Base-by-base conservation (phyloP, 2,329 filamentous ascomycete genomes). In the Fusarium dimerum region DNA sequence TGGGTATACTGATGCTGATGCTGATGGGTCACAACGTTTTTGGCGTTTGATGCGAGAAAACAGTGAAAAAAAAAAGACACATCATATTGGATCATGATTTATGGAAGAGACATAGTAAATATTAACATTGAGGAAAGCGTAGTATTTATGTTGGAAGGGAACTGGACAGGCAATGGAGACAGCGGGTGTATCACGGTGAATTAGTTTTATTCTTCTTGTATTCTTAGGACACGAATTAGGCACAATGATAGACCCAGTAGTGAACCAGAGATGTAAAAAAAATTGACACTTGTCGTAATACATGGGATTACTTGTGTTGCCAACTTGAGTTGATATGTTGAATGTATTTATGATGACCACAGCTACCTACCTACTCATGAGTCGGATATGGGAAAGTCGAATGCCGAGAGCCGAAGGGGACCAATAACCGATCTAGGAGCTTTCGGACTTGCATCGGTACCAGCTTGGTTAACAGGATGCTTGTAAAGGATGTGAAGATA, bases 11-110 rank as follows among this genome's bases (percentile, higher is more conserved):
- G 13, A 15, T 10, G 32, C 13, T 36, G 13, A 36, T 11, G n/a
- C n/a, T n/a, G 13, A 36, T 36, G 32, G 32, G 11, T 36, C 32
- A 36, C 13, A 9, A 36, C 13, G 56, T 40, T 47, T 52, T 56
- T 62, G 62, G 62, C 62, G 62, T 60, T 65, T 65, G 32, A 39
- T 50, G 54, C 51, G 56, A 61, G 43, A 46, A 43, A 55, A 46
- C 54, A 49, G 47, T 45, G 43, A 50, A 44, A 36, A 59, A 56
- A 48, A 56, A 56, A 51, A 48, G 51, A 17, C n/a, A n/a, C n/a
- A n/a, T 46, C 55, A 55, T 20, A n/a, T 42, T 44, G 34, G 39
- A 36, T 6, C 10, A 36, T 12, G 32, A 11, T 11, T 36, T 15
- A 11, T 36, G 10, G 13, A 6, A 9, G 32, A 36, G 34, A 48